A percentile compares a stretch with the other conserved stretches of the same genome.
Evolutionary conservation across 1,284 basidiomycete species (phyloP).

Genomic region (Ustilago tritici): DNA sequence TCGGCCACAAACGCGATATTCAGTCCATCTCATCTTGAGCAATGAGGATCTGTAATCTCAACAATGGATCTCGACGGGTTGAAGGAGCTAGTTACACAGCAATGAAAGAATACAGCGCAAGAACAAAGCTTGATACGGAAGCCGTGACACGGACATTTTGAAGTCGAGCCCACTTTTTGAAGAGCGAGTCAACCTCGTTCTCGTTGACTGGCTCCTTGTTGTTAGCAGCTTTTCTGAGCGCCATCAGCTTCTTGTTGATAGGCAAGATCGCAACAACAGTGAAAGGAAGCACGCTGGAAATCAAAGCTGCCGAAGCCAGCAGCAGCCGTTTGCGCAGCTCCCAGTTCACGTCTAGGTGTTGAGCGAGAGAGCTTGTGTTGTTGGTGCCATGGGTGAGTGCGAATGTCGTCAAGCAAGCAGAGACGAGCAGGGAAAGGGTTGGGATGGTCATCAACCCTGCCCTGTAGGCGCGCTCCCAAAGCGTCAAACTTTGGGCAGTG

Average conservation of each 20-base stretch:
- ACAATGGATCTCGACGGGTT: too few relatives aligned
- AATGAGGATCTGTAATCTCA: too few relatives aligned
- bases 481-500: conserved; percentile 39
- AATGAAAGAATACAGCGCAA: conserved; percentile 32
- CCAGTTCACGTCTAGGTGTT: conserved; percentile 25
- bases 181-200: conserved; percentile 17
- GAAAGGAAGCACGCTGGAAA: conserved; percentile 23
- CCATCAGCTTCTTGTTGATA: conserved; percentile 34
- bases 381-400: conserved; percentile 14
- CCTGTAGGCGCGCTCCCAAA: conserved; percentile 38
- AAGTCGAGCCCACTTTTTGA: conserved; percentile 30
- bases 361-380: conserved; percentile 11
- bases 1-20: too few relatives aligned
- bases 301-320: conserved; percentile 27
- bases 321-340: conserved; percentile 18
- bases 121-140: conserved; percentile 24
- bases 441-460: conserved; percentile 25
- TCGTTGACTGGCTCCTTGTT: conserved; percentile 26
- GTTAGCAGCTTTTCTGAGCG: conserved; percentile 26
- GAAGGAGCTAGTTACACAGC: conserved; percentile 1
- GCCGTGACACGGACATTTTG: conserved; percentile 40
- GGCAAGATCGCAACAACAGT: conserved; percentile 31
- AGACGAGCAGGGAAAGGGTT: conserved; percentile 20
- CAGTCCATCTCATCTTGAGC: too few relatives aligned
- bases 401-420: conserved; percentile 13